Conservation (phyloP, 2,329 filamentous ascomycete species). For the Macrophomina pseudophaseolina region DNA sequence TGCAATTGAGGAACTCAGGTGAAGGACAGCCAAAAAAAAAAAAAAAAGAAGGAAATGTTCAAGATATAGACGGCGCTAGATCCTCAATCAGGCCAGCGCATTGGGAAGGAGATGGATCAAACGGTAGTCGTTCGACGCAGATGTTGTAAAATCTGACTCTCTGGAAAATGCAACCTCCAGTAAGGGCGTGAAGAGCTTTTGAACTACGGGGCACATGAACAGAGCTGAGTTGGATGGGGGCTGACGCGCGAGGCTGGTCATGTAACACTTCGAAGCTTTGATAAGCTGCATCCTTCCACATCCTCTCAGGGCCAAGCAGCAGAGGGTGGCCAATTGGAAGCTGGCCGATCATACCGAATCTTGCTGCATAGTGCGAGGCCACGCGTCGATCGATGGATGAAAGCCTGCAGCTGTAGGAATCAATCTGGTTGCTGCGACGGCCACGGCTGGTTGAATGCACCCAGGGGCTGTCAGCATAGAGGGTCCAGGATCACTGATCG, state of each 20-base stretch:
- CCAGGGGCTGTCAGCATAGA: too few species aligned
- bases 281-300: background rate
- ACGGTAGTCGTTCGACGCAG: too few species aligned
- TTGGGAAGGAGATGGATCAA: too few species aligned
- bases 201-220: background rate
- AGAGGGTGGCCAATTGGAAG: background rate
- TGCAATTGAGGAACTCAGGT: background rate
- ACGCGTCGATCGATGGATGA: too few species aligned
- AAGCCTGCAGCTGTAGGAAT: too few species aligned
- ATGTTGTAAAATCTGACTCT: background rate
- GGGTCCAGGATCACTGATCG: too few species aligned
- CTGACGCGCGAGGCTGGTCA: constrained; percentile 1
- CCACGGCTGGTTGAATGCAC: too few species aligned
- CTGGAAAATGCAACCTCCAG: background rate
- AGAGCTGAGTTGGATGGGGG: background rate
- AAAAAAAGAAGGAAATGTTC: too few species aligned
- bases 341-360: background rate
- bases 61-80: too few species aligned
- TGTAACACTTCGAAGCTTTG: background rate
- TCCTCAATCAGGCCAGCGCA: too few species aligned
- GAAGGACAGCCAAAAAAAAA: background rate
- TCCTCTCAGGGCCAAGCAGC: background rate
- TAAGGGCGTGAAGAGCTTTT: background rate
- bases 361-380: too few species aligned
- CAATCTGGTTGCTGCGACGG: too few species aligned